These are phyloP conservation scores for Phytopythium sindhum DNA, from an alignment of 352 stramenopile genomes.

Conservation along the genomic window DNA sequence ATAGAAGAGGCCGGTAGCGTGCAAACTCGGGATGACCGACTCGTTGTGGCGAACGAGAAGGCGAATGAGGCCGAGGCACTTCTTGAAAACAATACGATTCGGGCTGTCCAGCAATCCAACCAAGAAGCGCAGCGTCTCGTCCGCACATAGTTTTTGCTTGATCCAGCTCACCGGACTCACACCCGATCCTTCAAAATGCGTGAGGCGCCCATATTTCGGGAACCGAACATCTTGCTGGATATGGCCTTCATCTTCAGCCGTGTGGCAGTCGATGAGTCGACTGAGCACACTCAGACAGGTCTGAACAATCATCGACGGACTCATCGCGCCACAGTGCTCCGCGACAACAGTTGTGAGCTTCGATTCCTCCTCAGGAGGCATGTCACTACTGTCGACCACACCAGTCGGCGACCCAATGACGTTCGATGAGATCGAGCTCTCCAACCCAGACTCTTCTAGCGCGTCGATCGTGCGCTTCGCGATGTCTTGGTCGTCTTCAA, in stretches of 20 bases:
- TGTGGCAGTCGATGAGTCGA: constrained; percentile 81
- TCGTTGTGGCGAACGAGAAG: constrained; percentile 84
- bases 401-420: constrained; percentile 28
- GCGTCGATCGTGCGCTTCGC: constrained; percentile 63
- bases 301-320: constrained; percentile 85
- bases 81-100: constrained; percentile 85
- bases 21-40: constrained; percentile 76
- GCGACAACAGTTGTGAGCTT: constrained; percentile 69
- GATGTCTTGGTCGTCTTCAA: constrained; percentile 37
- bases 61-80: constrained; percentile 75
- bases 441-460: constrained; percentile 52
- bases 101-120: constrained; percentile 77
- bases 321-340: constrained; percentile 78
- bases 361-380: constrained; percentile 30
- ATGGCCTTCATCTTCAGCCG: constrained; percentile 73
- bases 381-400: constrained; percentile 25
- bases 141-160: constrained; percentile 70
- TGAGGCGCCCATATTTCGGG: constrained; percentile 74
- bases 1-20: constrained; percentile 85
- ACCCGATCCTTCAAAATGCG: constrained; percentile 76
- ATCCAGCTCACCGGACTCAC: constrained; percentile 77
- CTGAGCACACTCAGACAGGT: constrained; percentile 82
- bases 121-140: constrained; percentile 76
- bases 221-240: constrained; percentile 78
- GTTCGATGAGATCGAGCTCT: constrained; percentile 42